phyloP scores from a whole-genome alignment of 208 protist species.

The Phytomonas sp. region DNA sequence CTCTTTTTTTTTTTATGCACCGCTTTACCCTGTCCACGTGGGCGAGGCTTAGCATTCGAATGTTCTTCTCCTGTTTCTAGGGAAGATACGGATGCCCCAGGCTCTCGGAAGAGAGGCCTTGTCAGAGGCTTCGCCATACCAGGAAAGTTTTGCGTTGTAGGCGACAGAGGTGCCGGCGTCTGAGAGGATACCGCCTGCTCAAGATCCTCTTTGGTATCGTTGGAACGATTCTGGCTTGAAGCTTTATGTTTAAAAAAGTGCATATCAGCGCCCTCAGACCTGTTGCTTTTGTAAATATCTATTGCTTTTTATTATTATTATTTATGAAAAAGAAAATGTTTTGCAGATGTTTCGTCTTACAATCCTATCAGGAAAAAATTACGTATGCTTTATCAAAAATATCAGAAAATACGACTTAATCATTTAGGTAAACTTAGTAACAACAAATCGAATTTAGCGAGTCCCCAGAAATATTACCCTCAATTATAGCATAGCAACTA shows the following conservation, averaged over 20 bases:
- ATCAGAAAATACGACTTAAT: not conserved
- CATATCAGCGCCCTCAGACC: not conserved
- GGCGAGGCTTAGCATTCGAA: not conserved
- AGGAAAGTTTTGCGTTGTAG: not conserved
- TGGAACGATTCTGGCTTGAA: not conserved
- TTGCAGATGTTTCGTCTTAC: not conserved
- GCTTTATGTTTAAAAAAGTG: not conserved
- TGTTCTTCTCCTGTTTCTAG: not conserved
- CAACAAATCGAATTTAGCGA: not conserved
- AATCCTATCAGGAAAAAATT: not conserved
- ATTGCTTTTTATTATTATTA: not conserved
- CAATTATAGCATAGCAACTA: not conserved
- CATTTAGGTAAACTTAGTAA: not conserved
- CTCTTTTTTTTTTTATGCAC: not conserved
- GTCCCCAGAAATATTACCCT: not conserved
- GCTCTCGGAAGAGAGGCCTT: not conserved
- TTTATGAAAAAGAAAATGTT: constrained; percentile 2
- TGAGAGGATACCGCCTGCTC: not conserved
- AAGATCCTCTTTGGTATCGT: not conserved
- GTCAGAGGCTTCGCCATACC: not conserved
- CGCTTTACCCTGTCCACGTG: not conserved
- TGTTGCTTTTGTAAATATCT: not conserved
- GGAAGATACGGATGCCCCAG: not conserved
- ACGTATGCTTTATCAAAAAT: not conserved
- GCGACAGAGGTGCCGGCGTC: not conserved